Evolutionary conservation across 768 basidiomycete species (phyloP).

Genomic region (Xerocomus spinulosus): DNA sequence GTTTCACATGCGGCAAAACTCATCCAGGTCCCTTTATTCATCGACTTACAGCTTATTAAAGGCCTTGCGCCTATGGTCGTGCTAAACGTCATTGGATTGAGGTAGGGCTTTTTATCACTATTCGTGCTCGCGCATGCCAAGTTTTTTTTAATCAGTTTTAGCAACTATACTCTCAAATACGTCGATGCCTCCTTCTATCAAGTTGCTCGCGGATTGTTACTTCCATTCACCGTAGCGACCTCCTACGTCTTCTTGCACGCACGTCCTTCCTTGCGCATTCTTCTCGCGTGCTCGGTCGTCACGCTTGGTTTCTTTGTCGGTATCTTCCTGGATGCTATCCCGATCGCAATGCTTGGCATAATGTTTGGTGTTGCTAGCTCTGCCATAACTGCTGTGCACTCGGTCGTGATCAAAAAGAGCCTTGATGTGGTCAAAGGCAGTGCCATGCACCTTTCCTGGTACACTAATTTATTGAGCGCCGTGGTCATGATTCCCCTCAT

Average conservation of each 20-base stretch:
- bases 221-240: conserved; percentile 90
- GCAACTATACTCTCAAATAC: conserved; percentile 88
- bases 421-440: conserved; percentile 77
- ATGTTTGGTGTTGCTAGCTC: conserved; percentile 81
- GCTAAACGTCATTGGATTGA: conserved; percentile 79
- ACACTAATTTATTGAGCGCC: conserved; percentile 81
- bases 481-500: conserved; percentile 68
- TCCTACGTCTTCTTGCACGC: conserved; percentile 74
- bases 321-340: conserved; percentile 70
- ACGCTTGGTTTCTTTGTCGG: conserved; percentile 91
- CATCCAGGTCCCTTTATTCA: conserved; percentile 59
- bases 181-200: conserved; percentile 96
- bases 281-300: conserved; percentile 73
- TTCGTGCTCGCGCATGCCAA: neutral
- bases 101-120: conserved; percentile 42
- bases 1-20: conserved; percentile 57
- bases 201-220: conserved; percentile 88
- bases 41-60: conserved; percentile 63
- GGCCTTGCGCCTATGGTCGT: conserved; percentile 71
- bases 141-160: conserved; percentile 49
- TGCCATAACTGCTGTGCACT: conserved; percentile 83
- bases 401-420: conserved; percentile 89
- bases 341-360: conserved; percentile 60
- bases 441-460: conserved; percentile 85
- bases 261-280: conserved; percentile 70